A percentile compares a stretch with the other conserved stretches of the same genome.
Evolutionary conservation across 2,329 filamentous ascomycete species (phyloP).

Genomic region (Colletotrichum gigasporum): DNA sequence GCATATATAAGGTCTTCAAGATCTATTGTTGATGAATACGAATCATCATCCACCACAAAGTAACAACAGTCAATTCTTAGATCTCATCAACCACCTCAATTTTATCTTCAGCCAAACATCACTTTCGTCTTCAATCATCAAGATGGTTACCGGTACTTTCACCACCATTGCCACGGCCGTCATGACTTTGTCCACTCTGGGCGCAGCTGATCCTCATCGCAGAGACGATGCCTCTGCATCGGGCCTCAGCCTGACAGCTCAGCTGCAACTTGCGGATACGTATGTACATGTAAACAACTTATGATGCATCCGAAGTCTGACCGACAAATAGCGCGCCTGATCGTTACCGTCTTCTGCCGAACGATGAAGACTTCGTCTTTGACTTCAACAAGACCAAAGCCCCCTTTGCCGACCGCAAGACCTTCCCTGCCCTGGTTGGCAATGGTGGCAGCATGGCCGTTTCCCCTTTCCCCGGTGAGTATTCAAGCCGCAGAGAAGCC

Average conservation of each 20-base stretch:
- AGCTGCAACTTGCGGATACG: neutral
- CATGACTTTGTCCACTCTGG: neutral
- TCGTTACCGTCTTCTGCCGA: neutral
- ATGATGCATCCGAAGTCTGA: neutral
- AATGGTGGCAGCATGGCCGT: neutral
- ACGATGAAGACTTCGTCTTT: neutral
- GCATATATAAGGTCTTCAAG: no score
- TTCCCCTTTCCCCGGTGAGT: neutral
- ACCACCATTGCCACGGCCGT: neutral
- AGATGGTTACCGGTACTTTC: no score
- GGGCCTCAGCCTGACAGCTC: neutral
- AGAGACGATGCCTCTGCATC: neutral
- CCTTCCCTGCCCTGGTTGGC: neutral
- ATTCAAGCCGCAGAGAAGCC: neutral
- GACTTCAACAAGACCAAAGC: neutral
- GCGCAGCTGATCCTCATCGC: neutral
- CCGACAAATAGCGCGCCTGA: neutral
- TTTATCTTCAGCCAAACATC: neutral
- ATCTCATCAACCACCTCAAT: neutral
- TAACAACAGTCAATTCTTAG: neutral
- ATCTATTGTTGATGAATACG: no score
- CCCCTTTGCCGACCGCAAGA: neutral
- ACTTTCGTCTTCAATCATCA: neutral
- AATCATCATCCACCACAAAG: neutral
- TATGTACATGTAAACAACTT: neutral